phyloP scores from a whole-genome alignment of 73 alveolate genomes.

The Halteria grandinella region DNA sequence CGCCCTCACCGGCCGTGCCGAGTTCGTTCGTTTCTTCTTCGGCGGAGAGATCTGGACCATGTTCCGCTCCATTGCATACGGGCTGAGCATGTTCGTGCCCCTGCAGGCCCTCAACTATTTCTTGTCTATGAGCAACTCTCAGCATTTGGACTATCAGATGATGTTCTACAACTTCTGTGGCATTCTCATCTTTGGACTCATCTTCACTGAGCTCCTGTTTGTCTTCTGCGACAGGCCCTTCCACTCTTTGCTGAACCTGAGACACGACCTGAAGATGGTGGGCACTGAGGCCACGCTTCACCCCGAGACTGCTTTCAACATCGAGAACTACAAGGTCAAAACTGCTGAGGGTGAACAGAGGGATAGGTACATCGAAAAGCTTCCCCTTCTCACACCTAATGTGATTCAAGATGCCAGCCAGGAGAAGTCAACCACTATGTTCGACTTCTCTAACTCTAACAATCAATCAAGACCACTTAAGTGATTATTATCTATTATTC shows the following conservation, averaged over 20 bases:
- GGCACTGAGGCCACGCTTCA: too few species aligned
- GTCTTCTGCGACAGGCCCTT: slow-evolving; percentile 46
- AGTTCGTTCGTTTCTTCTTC: slow-evolving; percentile 42
- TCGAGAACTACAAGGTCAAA: too few species aligned
- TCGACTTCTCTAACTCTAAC: slow-evolving; percentile 18
- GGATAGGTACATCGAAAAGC: too few species aligned
- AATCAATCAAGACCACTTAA: too few species aligned
- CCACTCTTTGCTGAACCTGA: not conserved
- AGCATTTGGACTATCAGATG: slow-evolving; percentile 18
- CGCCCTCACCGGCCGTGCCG: slow-evolving; percentile 36
- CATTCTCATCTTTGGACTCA: slow-evolving; percentile 16
- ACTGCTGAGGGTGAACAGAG: too few species aligned
- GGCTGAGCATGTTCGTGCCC: slow-evolving; percentile 19
- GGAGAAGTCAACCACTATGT: not conserved
- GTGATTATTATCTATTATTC: too few species aligned
- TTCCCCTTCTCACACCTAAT: too few species aligned
- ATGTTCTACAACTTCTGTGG: slow-evolving; percentile 50
- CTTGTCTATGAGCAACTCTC: slow-evolving; percentile 14
- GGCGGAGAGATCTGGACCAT: slow-evolving; percentile 57
- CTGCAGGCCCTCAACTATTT: slow-evolving; percentile 19
- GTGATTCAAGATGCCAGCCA: too few species aligned
- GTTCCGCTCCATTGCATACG: slow-evolving; percentile 22
- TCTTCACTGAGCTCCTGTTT: not conserved
- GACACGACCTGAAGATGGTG: too few species aligned
- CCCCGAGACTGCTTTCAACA: too few species aligned